A percentile compares a stretch with the other conserved stretches of the same genome.
Evolutionary conservation across 495 filamentous ascomycete species (phyloP).

Genomic region (Aspergillus leporis): DNA sequence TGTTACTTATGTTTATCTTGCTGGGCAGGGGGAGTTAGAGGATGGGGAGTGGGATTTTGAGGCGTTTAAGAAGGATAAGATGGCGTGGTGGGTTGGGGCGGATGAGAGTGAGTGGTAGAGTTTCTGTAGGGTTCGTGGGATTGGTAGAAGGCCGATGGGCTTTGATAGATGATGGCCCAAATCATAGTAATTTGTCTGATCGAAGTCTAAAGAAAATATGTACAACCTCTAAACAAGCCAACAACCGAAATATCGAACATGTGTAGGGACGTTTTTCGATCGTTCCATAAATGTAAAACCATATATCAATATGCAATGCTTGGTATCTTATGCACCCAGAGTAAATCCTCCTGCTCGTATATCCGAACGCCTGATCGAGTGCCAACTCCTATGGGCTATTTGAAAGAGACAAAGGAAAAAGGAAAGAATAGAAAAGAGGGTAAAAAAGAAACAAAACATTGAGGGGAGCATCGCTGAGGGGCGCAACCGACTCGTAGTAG

Average conservation of each 20-base stretch:
- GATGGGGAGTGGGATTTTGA: slow-evolving; percentile 79
- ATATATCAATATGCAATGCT: slow-evolving; percentile 20
- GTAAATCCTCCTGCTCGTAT: slow-evolving; percentile 7
- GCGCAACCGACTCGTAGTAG: background rate
- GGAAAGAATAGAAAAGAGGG: background rate
- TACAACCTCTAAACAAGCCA: background rate
- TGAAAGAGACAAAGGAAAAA: background rate
- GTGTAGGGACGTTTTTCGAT: background rate
- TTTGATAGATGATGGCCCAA: background rate
- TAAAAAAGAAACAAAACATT: background rate
- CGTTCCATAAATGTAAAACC: slow-evolving; percentile 2
- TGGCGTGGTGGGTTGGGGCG: slow-evolving; percentile 52
- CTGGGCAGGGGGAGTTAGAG: slow-evolving; percentile 53
- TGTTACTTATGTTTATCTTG: slow-evolving; percentile 78
- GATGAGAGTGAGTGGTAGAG: slow-evolving; percentile 42
- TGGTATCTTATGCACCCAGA: slow-evolving; percentile 33
- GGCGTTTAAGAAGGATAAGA: slow-evolving; percentile 67
- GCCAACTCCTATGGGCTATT: background rate
- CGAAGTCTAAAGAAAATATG: background rate
- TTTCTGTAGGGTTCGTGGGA: slow-evolving; percentile 6
- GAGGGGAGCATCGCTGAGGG: background rate
- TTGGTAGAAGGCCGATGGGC: background rate
- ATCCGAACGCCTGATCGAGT: slow-evolving; percentile 5
- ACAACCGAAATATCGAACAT: background rate
- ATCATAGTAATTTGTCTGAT: background rate